phyloP scores from a whole-genome alignment of 1,284 basidiomycete genomes.

The Ceratobasidium sp. region DNA sequence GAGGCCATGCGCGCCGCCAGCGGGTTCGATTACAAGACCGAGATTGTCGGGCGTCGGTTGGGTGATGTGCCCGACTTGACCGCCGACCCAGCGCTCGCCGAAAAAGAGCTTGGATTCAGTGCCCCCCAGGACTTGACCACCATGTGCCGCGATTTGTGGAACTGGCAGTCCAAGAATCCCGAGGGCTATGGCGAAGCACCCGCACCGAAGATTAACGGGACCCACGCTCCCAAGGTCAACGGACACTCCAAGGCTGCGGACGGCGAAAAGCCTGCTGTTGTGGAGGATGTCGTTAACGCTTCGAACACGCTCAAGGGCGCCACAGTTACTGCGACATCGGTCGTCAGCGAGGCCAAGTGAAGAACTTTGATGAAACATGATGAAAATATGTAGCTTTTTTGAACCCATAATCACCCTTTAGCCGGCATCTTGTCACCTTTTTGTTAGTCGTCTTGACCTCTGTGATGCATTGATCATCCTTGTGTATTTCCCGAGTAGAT shows the following conservation, averaged over 20 bases:
- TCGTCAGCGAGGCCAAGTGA: slow-evolving; percentile 23
- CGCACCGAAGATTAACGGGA: slow-evolving; percentile 12
- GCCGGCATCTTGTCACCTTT: slow-evolving; percentile 7
- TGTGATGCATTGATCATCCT: slow-evolving; percentile 16
- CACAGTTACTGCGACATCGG: slow-evolving; percentile 12
- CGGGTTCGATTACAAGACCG: slow-evolving; percentile 86
- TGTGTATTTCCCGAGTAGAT: slow-evolving; percentile 34
- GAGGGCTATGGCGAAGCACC: slow-evolving; percentile 61
- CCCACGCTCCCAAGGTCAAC: slow-evolving; percentile 11
- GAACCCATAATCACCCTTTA: not conserved
- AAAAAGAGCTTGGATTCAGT: slow-evolving; percentile 94
- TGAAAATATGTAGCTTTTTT: slow-evolving; percentile 19
- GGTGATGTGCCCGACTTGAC: slow-evolving; percentile 98
- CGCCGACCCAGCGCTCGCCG: slow-evolving; percentile 89
- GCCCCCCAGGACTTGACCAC: slow-evolving; percentile 81
- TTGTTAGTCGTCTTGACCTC: slow-evolving; percentile 3
- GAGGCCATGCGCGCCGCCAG: slow-evolving; percentile 95
- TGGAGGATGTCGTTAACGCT: slow-evolving; percentile 6
- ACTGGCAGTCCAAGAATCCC: slow-evolving; percentile 88
- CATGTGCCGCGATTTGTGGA: slow-evolving; percentile 94
- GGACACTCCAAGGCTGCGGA: not conserved
- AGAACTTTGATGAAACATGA: not conserved
- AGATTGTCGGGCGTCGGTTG: slow-evolving; percentile 87
- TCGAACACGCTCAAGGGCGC: slow-evolving; percentile 25
- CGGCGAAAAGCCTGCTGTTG: slow-evolving; percentile 2